These are phyloP conservation scores for Digitaria exilis DNA, from an alignment of 202 grass and related monocot genomes.

Conservation along the genomic window DNA sequence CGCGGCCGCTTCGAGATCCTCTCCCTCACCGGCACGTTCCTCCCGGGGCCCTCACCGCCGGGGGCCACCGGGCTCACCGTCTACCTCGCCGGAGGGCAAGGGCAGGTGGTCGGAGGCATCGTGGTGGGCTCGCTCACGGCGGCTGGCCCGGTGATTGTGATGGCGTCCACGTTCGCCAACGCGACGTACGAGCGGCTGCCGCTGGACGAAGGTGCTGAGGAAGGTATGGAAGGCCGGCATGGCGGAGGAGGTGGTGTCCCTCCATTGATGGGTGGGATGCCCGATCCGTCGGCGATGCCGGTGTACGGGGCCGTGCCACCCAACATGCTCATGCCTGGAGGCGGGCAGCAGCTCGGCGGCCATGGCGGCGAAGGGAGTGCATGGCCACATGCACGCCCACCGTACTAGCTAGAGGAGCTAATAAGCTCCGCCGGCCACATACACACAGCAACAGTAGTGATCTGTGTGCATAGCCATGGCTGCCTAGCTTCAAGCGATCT, in stretches of 20 bases:
- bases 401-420: constrained; percentile 48
- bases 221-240: constrained; percentile 2
- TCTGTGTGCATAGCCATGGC: neutral
- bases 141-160: constrained; percentile 65
- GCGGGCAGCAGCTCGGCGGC: constrained; percentile 36
- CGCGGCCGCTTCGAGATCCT: constrained; percentile 70
- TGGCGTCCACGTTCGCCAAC: constrained; percentile 66
- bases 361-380: constrained; percentile 43
- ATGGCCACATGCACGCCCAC: constrained; percentile 58
- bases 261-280: constrained; percentile 38
- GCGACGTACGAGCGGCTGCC: constrained; percentile 76
- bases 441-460: neutral
- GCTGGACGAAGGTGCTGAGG: constrained; percentile 53
- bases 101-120: constrained; percentile 67
- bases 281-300: constrained; percentile 48
- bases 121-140: constrained; percentile 64
- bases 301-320: constrained; percentile 52
- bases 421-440: neutral
- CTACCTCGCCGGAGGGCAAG: constrained; percentile 64
- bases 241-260: neutral
- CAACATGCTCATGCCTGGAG: constrained; percentile 36
- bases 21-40: constrained; percentile 70
- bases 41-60: constrained; percentile 61
- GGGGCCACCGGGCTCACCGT: constrained; percentile 60
- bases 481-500: neutral